phyloP scores from a whole-genome alignment of 2,329 filamentous ascomycete genomes.

The Fusarium devonianum region DNA sequence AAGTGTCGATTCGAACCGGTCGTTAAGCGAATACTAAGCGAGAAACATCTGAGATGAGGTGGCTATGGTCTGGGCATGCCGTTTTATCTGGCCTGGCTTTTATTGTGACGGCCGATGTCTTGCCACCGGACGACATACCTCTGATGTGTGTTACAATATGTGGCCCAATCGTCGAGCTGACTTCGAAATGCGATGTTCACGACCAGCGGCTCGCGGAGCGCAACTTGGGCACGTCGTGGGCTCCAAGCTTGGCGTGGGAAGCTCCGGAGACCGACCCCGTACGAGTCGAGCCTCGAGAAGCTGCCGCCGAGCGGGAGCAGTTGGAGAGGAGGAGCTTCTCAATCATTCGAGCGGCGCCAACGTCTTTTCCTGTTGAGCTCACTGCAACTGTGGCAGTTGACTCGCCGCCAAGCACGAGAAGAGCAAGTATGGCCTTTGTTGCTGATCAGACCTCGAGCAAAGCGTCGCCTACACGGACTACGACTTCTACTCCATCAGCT shows the following conservation, averaged over 20 bases:
- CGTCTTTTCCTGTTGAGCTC: conserved; percentile 40
- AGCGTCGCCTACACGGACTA: conserved; percentile 8
- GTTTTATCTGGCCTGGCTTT: conserved; percentile 43
- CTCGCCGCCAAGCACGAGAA: conserved; percentile 15
- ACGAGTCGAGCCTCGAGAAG: neutral
- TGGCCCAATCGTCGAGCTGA: conserved; percentile 53
- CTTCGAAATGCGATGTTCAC: conserved; percentile 46
- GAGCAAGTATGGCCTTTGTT: conserved; percentile 10
- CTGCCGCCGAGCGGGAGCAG: conserved; percentile 5
- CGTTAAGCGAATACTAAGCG: conserved; percentile 1
- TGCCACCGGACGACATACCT: conserved; percentile 49
- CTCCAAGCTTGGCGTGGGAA: conserved; percentile 34
- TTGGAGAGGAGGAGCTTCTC: conserved; percentile 40
- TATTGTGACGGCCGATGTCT: conserved; percentile 41
- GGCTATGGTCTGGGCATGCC: conserved; percentile 34
- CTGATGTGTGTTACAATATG: conserved; percentile 52
- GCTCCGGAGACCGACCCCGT: conserved; percentile 9
- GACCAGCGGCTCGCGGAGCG: conserved; percentile 41
- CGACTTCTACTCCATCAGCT: neutral
- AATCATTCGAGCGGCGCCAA: conserved; percentile 44
- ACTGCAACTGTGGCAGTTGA: conserved; percentile 11
- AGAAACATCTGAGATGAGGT: conserved; percentile 39
- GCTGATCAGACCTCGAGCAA: conserved; percentile 6
- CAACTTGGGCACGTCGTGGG: conserved; percentile 26
- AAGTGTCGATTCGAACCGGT: neutral